Base-by-base conservation (phyloP, 2,329 filamentous ascomycete genomes). In the Botryotinia convoluta region DNA sequence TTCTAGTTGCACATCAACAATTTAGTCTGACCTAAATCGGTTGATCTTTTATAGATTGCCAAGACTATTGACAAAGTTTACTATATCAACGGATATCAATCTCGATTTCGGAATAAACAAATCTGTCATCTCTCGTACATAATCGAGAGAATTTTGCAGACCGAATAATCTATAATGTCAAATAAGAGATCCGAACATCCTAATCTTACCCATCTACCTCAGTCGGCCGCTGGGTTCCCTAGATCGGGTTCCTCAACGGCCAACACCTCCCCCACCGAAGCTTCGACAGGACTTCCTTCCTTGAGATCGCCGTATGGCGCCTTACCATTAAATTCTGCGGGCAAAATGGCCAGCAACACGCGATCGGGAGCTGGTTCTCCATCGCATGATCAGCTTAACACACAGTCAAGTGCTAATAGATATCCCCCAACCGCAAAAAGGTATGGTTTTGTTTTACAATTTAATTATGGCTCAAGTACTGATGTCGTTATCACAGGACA, bases 301-400 rank as follows among this genome's bases (percentile, higher is more conserved):
- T 84, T 91, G 78, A 90, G 94, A 83, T 92, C 93, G 77, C 89
- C 93, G 35, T 93, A 95, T 81, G 90, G 90, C 74, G 90, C 90
- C 74, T 85, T 92, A 75, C 86, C 91, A 65, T 84, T 93, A 78
- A 90, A 85, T 75, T 83, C 86, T 74, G 83, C 85, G 74, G 83
- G 84, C 79, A 90, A 90, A 81, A 90, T 91, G 87, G 83, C 87
- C 76, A 84, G 84, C 77, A 86, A 84, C 79, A 83, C 89, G 80
- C 89, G 95, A 85, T 92, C 95, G 81, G 94, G 95, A 86, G 91
- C 94, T 86, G 95, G 95, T 82, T 99, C 96, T 87, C 96, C 96
- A 80, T 98, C 95, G 84, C 95, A 97, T 85, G 96, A 98, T 29
- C 51, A 57, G 78, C 84, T 85, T 62, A 72, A 68, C 81, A 32